Base-by-base conservation (phyloP, 2,329 filamentous ascomycete species). In the Ascochyta rabiei region DNA sequence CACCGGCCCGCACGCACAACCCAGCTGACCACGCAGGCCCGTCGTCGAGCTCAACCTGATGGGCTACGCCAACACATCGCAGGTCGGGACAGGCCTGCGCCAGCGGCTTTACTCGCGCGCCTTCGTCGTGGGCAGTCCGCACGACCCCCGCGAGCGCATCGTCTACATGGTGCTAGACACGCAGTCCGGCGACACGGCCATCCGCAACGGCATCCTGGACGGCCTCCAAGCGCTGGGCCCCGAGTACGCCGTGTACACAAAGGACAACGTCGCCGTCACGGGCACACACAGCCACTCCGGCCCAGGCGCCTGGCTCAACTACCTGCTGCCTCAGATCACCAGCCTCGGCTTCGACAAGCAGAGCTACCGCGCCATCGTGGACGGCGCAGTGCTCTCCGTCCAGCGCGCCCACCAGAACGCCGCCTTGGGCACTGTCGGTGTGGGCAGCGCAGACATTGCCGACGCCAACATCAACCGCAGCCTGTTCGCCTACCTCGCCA, bases 211-310 rank as follows among this genome's bases (percentile, higher is more conserved):
- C n/a, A 91, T 97, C 41, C 76, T 98, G 10, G 83, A 93, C 49
- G 89, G 86, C 1, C 80, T 98, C 8, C 79, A 81, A 34, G 80
- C 78, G 0, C 77, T 96, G 7, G 93, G 93, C 0, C 74, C 80
- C 15, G 87, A 89, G 3, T 96, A 93, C 72, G 80, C 84, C 1
- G 77, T 88, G 24, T 98, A 97, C 75, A 85, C 82, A 41, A 84
- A 89, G 66, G 83, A 89, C 64, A 98, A 96, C 69, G 78, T 97
- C 31, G 93, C 93, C 30, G 84, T 98, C 19, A 96, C 91, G 0
- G 93, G 93, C 48, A 98, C 93, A 0, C 93, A 98, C 74, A 95
- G 90, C 23, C 93, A 98, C 76, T 88, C 92, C 21, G 93, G 93
- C 0, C 93, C 93, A 0, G 93, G 90, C 2, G 93, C 89, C 6